Evolutionary conservation across 1,139 yeast genomes (phyloP).

Genomic region (Kodamaea derodonti): DNA sequence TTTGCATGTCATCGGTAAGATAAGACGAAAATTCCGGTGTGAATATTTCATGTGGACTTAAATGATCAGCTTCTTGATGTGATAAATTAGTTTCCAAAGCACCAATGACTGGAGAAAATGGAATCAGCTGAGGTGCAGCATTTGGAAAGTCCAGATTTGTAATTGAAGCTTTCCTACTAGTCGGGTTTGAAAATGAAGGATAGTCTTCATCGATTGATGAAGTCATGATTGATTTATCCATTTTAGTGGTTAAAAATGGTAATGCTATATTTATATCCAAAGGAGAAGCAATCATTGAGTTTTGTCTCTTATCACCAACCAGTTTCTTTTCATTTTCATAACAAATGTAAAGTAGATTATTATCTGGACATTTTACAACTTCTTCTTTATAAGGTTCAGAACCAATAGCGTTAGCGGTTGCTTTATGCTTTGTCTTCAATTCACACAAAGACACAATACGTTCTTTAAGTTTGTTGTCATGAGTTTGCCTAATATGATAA

Average conservation of each 20-base stretch:
- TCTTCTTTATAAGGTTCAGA: constrained; percentile 58
- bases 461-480: constrained; percentile 40
- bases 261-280: constrained; percentile 44
- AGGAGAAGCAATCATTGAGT: constrained; percentile 40
- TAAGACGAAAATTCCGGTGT: constrained; percentile 29
- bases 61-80: constrained; percentile 15
- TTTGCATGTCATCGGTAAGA: constrained; percentile 20
- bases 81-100: constrained; percentile 39
- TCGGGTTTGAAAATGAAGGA: constrained; percentile 11
- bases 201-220: constrained; percentile 22
- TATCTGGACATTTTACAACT: constrained; percentile 54
- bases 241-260: constrained; percentile 42
- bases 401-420: constrained; percentile 23
- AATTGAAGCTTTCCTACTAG: constrained; percentile 18
- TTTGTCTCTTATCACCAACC: constrained; percentile 6
- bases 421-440: constrained; percentile 51
- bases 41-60: constrained; percentile 14
- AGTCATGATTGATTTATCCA: constrained; percentile 30
- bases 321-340: constrained; percentile 31
- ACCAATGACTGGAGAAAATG: constrained; percentile 40
- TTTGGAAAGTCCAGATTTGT: constrained; percentile 6
- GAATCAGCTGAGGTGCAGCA: constrained; percentile 13
- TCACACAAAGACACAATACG: constrained; percentile 58
- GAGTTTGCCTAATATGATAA: constrained; percentile 3
- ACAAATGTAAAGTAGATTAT: constrained; percentile 58